Evolutionary conservation across 129 eudicot species (phyloP).

Genomic region (Flaveria trinervia): DNA sequence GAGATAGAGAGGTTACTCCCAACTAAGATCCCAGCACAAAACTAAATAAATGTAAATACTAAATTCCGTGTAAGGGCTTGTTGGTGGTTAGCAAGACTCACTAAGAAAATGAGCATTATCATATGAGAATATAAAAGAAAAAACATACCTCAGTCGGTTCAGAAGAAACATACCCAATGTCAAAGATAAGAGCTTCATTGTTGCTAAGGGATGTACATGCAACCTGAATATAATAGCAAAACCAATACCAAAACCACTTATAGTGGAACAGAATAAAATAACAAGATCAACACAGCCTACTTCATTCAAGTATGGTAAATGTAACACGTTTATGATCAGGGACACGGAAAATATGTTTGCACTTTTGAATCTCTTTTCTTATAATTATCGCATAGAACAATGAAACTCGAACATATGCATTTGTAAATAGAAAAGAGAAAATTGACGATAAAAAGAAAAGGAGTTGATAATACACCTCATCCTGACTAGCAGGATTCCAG

Average conservation of each 20-base stretch:
- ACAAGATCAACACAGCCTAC: background rate
- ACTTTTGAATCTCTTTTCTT: background rate
- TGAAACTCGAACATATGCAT: background rate
- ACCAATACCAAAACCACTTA: slow-evolving; percentile 6
- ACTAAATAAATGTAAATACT: background rate
- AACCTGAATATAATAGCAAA: slow-evolving; percentile 45
- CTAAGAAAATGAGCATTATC: slow-evolving; percentile 8
- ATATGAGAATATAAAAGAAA: slow-evolving; percentile 13
- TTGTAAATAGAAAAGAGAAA: background rate
- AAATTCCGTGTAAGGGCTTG: slow-evolving; percentile 2
- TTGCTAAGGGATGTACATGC: slow-evolving; percentile 74
- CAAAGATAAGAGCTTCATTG: slow-evolving; percentile 64
- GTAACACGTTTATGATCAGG: background rate
- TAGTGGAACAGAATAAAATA: slow-evolving; percentile 1
- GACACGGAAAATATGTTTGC: background rate
- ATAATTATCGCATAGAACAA: background rate
- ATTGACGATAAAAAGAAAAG: slow-evolving; percentile 14
- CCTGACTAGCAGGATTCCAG: slow-evolving; percentile 92
- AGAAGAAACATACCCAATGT: slow-evolving; percentile 76
- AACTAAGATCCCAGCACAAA: background rate
- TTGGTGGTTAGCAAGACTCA: slow-evolving; percentile 6
- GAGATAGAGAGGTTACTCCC: too few species aligned
- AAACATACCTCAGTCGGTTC: slow-evolving; percentile 73
- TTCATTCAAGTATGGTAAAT: background rate
- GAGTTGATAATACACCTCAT: slow-evolving; percentile 54